A percentile compares a stretch with the other conserved stretches of the same genome.
phyloP scores from a whole-genome alignment of 148 eudicot species.

The Arctostaphylos glauca region DNA sequence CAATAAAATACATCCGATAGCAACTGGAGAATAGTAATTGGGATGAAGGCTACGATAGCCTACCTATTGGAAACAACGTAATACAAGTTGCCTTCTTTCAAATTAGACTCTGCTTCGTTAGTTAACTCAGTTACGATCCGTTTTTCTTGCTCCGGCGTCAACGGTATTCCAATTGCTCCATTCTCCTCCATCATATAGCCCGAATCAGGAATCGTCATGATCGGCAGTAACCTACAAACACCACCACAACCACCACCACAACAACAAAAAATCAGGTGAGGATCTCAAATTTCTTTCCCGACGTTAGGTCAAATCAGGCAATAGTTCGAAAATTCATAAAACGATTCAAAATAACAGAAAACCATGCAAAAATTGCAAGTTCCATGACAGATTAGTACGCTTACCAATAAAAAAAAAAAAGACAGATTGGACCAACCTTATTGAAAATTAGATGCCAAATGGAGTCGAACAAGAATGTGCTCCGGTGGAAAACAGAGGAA shows the following conservation, averaged over 20 bases:
- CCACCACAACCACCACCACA: background rate
- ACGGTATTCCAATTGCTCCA: slow-evolving; percentile 46
- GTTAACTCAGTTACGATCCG: slow-evolving; percentile 48
- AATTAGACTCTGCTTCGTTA: slow-evolving; percentile 55
- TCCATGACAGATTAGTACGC: background rate
- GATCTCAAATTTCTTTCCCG: background rate
- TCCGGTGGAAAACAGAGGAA: background rate
- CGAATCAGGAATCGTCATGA: slow-evolving; percentile 57
- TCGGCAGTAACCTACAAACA: background rate
- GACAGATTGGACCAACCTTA: background rate
- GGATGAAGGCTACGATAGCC: background rate
- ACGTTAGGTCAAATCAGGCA: background rate
- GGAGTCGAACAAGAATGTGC: background rate
- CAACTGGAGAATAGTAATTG: too few species aligned
- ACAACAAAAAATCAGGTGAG: background rate
- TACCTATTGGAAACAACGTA: slow-evolving; percentile 63
- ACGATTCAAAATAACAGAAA: background rate
- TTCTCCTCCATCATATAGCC: slow-evolving; percentile 41
- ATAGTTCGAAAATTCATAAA: too few species aligned
- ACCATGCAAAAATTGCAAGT: background rate
- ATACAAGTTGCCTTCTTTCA: slow-evolving; percentile 64
- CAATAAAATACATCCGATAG: too few species aligned
- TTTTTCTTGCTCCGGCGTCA: slow-evolving; percentile 63
- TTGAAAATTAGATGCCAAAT: background rate
- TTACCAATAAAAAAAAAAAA: background rate